phyloP scores from a whole-genome alignment of 1,139 yeast species.

The Casaregolazyma suthepensis region DNA sequence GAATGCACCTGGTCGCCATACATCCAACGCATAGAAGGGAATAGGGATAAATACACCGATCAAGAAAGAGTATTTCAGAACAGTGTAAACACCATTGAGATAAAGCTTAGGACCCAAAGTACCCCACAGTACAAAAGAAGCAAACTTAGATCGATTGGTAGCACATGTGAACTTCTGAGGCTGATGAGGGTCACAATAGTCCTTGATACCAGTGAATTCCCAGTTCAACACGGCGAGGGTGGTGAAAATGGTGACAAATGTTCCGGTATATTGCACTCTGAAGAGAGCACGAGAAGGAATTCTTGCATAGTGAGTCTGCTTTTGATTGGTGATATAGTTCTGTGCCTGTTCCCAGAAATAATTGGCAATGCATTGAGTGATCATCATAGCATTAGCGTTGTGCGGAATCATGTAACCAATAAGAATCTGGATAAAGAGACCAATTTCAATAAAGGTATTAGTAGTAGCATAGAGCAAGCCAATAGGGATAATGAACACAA shows the following conservation, averaged over 20 bases:
- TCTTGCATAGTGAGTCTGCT: conserved; percentile 51
- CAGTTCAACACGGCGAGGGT: conserved; percentile 49
- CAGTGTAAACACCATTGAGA: conserved; percentile 44
- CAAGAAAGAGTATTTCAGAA: conserved; percentile 45
- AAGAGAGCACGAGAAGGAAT: conserved; percentile 57
- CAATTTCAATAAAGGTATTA: conserved; percentile 47
- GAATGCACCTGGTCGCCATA: conserved; percentile 35
- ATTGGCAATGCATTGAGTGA: conserved; percentile 51
- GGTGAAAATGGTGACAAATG: conserved; percentile 35
- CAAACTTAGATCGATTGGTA: conserved; percentile 38
- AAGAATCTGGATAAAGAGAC: conserved; percentile 48
- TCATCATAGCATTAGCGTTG: conserved; percentile 54
- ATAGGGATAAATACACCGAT: conserved; percentile 46
- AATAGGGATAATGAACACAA: conserved; percentile 50
- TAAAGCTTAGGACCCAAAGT: conserved; percentile 59
- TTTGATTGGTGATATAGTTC: conserved; percentile 44
- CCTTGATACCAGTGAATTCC: conserved; percentile 42
- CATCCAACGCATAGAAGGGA: conserved; percentile 38
- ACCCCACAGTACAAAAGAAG: conserved; percentile 44
- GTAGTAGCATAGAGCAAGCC: conserved; percentile 45
- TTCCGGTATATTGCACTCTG: conserved; percentile 48
- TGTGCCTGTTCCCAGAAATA: conserved; percentile 59
- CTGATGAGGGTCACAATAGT: conserved; percentile 42
- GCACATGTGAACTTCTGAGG: conserved; percentile 28
- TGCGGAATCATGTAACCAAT: conserved; percentile 62